Conservation (phyloP, 1,284 basidiomycete genomes). For the Boletus semigastroideus region DNA sequence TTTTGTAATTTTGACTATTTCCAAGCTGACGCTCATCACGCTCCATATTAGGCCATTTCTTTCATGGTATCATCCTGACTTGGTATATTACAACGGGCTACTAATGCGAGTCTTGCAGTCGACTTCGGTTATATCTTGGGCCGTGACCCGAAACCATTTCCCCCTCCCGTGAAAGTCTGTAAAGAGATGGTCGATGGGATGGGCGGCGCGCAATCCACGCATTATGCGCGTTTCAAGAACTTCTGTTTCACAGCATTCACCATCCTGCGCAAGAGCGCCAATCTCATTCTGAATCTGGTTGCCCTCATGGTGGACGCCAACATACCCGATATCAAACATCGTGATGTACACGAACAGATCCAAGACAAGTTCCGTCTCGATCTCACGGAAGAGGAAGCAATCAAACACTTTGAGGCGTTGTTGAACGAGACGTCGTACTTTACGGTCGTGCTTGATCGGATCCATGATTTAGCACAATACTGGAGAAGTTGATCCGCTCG, state of each 20-base stretch:
- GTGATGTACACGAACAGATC: conserved; percentile 84
- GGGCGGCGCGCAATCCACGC: conserved; percentile 91
- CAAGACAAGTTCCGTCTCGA: conserved; percentile 97
- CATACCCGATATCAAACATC: conserved; percentile 95
- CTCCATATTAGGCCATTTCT: conserved; percentile 64
- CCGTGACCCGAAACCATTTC: conserved; percentile 96
- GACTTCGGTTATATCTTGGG: conserved; percentile 99
- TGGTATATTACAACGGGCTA: not conserved
- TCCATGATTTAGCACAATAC: conserved; percentile 86
- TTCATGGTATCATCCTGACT: conserved; percentile 61
- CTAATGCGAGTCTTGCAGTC: conserved; percentile 49
- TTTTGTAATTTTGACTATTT: conserved; percentile 11
- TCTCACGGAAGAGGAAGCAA: conserved; percentile 93
- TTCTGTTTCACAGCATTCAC: conserved; percentile 97
- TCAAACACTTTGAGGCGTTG: conserved; percentile 93
- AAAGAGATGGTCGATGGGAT: conserved; percentile 99
- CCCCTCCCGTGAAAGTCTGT: conserved; percentile 97
- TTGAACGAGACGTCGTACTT: conserved; percentile 96
- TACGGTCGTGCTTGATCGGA: conserved; percentile 88
- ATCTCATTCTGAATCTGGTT: conserved; percentile 94
- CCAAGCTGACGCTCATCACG: conserved; percentile 3
- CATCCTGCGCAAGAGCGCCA: conserved; percentile 95
- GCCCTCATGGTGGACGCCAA: conserved; percentile 98
- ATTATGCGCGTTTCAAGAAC: conserved; percentile 93
- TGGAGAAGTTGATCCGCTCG: conserved; percentile 59